These are phyloP conservation scores for Ziziphus jujuba DNA, from an alignment of 306 rosid species.

Conservation along the genomic window DNA sequence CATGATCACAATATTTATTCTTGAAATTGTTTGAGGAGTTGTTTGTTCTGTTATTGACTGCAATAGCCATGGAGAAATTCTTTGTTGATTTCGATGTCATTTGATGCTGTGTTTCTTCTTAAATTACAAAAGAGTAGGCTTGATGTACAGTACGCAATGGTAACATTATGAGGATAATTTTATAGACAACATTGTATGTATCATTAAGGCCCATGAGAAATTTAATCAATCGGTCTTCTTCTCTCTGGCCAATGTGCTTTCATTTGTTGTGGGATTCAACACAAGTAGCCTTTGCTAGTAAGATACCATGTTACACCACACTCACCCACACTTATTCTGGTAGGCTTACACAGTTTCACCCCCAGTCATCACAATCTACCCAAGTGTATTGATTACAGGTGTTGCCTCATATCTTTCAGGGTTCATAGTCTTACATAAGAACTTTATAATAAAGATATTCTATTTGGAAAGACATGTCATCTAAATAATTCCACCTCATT, in stretches of 20 bases:
- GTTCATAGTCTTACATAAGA: too few relatives aligned
- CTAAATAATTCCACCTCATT: too few relatives aligned
- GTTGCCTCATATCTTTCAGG: too few relatives aligned
- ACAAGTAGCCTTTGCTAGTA: too few relatives aligned
- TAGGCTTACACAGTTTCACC: too few relatives aligned
- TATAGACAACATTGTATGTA: constrained; percentile 6
- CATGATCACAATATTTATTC: constrained; percentile 20
- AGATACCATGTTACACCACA: too few relatives aligned
- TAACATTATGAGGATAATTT: constrained; percentile 34
- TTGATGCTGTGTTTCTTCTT: constrained; percentile 24
- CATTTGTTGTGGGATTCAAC: too few relatives aligned
- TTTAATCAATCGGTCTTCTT: constrained; percentile 22
- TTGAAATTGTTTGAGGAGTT: background rate
- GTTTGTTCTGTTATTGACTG: background rate
- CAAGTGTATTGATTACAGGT: too few relatives aligned
- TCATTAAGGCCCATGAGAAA: constrained; percentile 39
- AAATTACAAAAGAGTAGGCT: constrained; percentile 10
- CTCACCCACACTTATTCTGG: too few relatives aligned
- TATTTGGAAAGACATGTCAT: too few relatives aligned
- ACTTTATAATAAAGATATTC: too few relatives aligned
- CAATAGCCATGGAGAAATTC: constrained; percentile 25
- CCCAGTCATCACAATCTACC: too few relatives aligned
- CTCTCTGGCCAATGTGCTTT: constrained; percentile 24
- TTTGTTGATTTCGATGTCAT: constrained; percentile 14
- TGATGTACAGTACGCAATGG: constrained; percentile 24